Base-by-base conservation (phyloP, 768 basidiomycete genomes). In the Termitomyces sp. region DNA sequence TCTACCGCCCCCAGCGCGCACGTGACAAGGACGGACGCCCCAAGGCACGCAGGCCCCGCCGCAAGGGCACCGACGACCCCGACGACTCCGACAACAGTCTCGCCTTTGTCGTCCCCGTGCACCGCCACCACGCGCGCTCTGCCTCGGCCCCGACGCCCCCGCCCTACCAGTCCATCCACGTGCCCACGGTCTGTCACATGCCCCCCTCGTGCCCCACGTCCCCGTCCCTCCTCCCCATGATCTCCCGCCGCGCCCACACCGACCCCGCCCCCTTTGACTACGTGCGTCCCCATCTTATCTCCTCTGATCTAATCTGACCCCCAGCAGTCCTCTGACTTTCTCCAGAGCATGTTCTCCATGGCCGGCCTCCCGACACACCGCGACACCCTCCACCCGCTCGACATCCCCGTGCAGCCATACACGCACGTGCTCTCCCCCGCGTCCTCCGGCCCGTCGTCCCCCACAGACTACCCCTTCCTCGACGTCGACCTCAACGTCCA, bases 1-100 rank as follows among this genome's bases (percentile, higher is more conserved):
- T 90, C 30, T 90, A 90, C 67, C 85, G 88, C 9, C 88, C 88
- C 0, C 87, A 88, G 70, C 77, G 87, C 53, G 71, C 75, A 43
- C 80, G 79, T 70, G 80, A 83, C 63, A 78, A 77, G 72, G 85
- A 82, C 66, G 78, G 76, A 28, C 77, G 77, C 63, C 65, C 74
- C 54, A 77, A 54, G 43, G 6, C 40, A 4, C 43, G 43, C 43
- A 2, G n/a, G 53, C 8, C 20, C 4, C 40, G 40, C 40, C 40
- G 40, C 18, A 40, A 40, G 18, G 70, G 61, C 22, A 58, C 58
- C 62, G 14, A 55, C 57, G 61, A 76, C 66, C 62, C 74, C 68
- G 70, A 42, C 20, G n/a, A 22, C 69, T 59, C 76, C 55, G 76
- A 77, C 53, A 71, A 67, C 53, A 72, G 68, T 51, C 63, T 81